Percentiles rank a stretch among this genome's conserved stretches.
Evolutionary conservation across 805 yeast genomes (phyloP).

Genomic region (Saccharomycodes ludwigii): DNA sequence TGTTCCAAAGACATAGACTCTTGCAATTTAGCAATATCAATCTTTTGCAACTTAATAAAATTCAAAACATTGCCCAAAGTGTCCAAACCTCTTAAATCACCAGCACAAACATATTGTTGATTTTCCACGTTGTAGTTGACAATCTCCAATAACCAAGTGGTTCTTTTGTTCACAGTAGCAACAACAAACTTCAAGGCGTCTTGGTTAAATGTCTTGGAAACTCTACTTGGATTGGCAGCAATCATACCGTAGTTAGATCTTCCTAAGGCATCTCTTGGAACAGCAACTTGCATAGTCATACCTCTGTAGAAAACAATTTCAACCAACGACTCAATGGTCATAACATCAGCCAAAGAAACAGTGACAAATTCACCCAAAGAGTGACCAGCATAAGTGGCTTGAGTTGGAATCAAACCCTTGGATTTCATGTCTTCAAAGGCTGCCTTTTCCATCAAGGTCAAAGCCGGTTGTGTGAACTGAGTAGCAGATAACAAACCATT

Average conservation of each 20-base stretch:
- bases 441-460: slow-evolving; percentile 98
- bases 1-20: slow-evolving; percentile 74
- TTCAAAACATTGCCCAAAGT: slow-evolving; percentile 87
- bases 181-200: slow-evolving; percentile 92
- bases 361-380: slow-evolving; percentile 99
- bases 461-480: slow-evolving; percentile 98
- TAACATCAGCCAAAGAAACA: slow-evolving; percentile 92
- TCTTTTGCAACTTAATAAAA: slow-evolving; percentile 85
- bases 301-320: slow-evolving; percentile 99
- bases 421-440: slow-evolving; percentile 95
- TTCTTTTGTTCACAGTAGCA: slow-evolving; percentile 69
- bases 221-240: slow-evolving; percentile 95
- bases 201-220: slow-evolving; percentile 78
- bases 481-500: slow-evolving; percentile 95
- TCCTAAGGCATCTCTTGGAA: slow-evolving; percentile 89
- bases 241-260: slow-evolving; percentile 99
- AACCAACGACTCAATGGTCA: slow-evolving; percentile 95
- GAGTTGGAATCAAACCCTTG: slow-evolving; percentile 89
- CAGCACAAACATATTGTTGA: slow-evolving; percentile 97
- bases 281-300: slow-evolving; percentile 99
- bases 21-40: slow-evolving; percentile 81
- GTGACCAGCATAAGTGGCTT: slow-evolving; percentile 96
- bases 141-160: slow-evolving; percentile 92
- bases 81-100: slow-evolving; percentile 93
- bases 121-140: slow-evolving; percentile 97